Percentiles rank a stretch among this genome's conserved stretches.
Conservation (phyloP, 1,284 basidiomycete genomes). For the Prillingera fragicola region DNA sequence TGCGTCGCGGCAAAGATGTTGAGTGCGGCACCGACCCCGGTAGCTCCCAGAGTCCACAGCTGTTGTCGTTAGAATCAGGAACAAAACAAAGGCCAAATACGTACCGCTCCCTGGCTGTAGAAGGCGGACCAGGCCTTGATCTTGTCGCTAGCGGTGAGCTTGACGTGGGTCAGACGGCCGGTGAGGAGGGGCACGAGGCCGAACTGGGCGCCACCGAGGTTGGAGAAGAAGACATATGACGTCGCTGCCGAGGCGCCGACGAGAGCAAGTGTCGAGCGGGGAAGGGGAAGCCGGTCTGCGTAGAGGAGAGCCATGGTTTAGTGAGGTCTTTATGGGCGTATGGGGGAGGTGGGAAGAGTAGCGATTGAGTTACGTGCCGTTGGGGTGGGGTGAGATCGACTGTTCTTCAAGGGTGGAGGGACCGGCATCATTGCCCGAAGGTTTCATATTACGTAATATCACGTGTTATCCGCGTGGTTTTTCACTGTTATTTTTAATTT, state of each 20-base stretch:
- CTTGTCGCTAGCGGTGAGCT: slow-evolving; percentile 4
- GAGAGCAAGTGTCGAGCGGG: slow-evolving; percentile 20
- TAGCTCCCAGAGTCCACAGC: slow-evolving; percentile 11
- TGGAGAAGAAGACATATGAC: slow-evolving; percentile 24
- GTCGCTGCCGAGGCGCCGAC: slow-evolving; percentile 18
- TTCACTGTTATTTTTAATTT: too few relatives aligned
- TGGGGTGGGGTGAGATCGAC: too few relatives aligned
- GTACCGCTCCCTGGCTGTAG: slow-evolving; percentile 17
- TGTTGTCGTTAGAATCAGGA: slow-evolving; percentile 2
- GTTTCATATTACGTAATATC: too few relatives aligned
- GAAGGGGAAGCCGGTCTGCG: too few relatives aligned
- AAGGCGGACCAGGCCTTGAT: slow-evolving; percentile 16
- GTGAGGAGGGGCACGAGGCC: slow-evolving; percentile 26
- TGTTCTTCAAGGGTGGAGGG: too few relatives aligned
- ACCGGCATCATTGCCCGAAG: too few relatives aligned
- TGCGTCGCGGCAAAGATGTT: slow-evolving; percentile 14
- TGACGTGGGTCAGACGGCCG: slow-evolving; percentile 9
- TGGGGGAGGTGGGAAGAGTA: not conserved
- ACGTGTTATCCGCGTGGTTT: too few relatives aligned
- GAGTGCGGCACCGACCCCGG: slow-evolving; percentile 7
- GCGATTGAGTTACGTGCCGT: too few relatives aligned
- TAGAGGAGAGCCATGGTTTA: not conserved
- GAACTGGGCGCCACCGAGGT: slow-evolving; percentile 16
- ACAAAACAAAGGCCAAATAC: slow-evolving; percentile 2
- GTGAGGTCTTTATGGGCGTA: not conserved